Evolutionary conservation across 2,329 filamentous ascomycete species (phyloP).

Genomic region (Eutypella sp.): DNA sequence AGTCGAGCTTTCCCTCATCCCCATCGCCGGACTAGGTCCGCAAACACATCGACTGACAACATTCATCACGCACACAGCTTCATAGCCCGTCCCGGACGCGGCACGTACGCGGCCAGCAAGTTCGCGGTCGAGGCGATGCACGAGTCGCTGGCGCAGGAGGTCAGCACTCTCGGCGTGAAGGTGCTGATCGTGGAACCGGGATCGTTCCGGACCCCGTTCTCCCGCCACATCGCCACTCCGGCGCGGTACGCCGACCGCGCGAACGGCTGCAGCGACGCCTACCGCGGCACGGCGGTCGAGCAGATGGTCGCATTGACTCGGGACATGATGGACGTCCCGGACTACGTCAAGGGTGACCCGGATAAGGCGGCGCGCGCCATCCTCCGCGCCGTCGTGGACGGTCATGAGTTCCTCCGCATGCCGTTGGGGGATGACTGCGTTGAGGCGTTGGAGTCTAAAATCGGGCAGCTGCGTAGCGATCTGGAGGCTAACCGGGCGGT

Average conservation of each 20-base stretch:
- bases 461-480: too few relatives aligned
- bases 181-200: conserved; percentile 11
- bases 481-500: too few relatives aligned
- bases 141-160: conserved; percentile 8
- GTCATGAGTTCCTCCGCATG: too few relatives aligned
- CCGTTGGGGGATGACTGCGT: too few relatives aligned
- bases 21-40: not conserved
- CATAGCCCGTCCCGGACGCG: conserved; percentile 6
- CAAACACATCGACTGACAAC: not conserved
- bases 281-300: not conserved
- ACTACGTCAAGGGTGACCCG: not conserved
- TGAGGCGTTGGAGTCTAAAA: too few relatives aligned
- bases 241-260: not conserved
- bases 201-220: conserved; percentile 8
- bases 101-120: conserved; percentile 9
- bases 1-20: too few relatives aligned
- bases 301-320: not conserved
- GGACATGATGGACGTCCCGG: not conserved
- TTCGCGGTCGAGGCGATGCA: conserved; percentile 9
- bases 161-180: conserved; percentile 7
- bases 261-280: not conserved
- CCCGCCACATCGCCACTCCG: too few relatives aligned
- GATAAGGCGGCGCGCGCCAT: conserved; percentile 1
- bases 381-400: too few relatives aligned
- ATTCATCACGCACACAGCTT: conserved; percentile 1